Base-by-base conservation (phyloP, 148 eudicot genomes). In the Persicaria maculosa region DNA sequence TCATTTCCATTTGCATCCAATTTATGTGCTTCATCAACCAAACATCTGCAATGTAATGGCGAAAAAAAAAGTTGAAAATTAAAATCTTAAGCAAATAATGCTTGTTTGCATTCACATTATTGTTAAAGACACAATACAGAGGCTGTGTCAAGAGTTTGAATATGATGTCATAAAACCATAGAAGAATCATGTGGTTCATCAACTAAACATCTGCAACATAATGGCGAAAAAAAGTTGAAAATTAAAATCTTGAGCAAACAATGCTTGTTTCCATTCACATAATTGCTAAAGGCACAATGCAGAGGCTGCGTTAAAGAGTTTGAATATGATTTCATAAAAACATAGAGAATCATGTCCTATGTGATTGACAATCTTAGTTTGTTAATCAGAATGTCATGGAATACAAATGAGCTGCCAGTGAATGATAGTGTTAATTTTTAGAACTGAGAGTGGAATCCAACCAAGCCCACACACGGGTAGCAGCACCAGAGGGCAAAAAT, bases 201-300 rank as follows among this genome's bases (percentile, higher is more conserved):
- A 79, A 71, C 85, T 53, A 76, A 45, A 75, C 98, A 94, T 82
- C 98, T 94, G 83, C 82, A 91, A 74, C 64, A 55, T 75, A 70
- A 61, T 74, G 68, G 50, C 25, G 50, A 12, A 16, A 75, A 6
- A 9, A 62, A 40, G 68, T 20, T 3, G 22, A 22, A 74, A 44
- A 44, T 7, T 25, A 62, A 31, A 31, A 19, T 15, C 44, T 31
- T 11, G 0, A 62, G 68, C 11, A 61, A 61, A 61, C 9, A 36
- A 40, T 40, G 14, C 1, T 9, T 14, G 46, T 62, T 25, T 14
- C 3, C n/a, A 65, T 15, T 40, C 2, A 44, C n/a, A 62, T 62
- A 62, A 25, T 25, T 65, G 46, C 47, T 36, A 46, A 43, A 65
- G 16, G 44, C 44, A 12, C 45, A 65, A 40, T 16, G 46, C 19